phyloP scores from a whole-genome alignment of 495 filamentous ascomycete genomes.

The Trichoderma asperelloides region DNA sequence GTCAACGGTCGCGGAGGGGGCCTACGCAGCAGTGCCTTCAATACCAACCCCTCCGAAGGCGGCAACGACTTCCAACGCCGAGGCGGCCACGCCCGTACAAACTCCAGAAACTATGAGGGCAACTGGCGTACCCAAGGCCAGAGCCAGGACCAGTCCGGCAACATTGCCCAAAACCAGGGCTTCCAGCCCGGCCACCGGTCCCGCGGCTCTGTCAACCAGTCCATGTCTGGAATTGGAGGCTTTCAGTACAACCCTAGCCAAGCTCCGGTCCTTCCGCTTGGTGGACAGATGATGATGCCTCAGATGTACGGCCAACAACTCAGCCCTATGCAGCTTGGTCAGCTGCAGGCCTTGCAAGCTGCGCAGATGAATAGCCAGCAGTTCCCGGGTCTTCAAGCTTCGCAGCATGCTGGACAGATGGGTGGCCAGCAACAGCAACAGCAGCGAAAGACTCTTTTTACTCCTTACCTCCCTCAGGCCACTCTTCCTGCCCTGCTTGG shows the following conservation, averaged over 20 bases:
- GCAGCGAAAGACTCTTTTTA: conserved; percentile 96
- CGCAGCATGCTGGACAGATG: conserved; percentile 67
- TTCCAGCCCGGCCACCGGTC: conserved; percentile 92
- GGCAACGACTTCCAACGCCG: conserved; percentile 60
- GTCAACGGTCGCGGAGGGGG: conserved; percentile 44
- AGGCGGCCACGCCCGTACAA: conserved; percentile 65
- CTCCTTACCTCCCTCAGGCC: conserved; percentile 93
- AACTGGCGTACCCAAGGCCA: conserved; percentile 93
- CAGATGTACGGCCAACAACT: conserved; percentile 81
- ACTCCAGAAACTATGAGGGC: conserved; percentile 89
- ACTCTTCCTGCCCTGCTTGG: conserved; percentile 82
- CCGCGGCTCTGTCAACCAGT: conserved; percentile 77
- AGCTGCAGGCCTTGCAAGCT: conserved; percentile 85
- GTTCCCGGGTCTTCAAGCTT: conserved; percentile 56
- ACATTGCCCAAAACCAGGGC: conserved; percentile 51
- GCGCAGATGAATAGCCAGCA: conserved; percentile 76
- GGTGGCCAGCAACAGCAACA: conserved; percentile 69
- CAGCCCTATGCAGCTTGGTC: conserved; percentile 79
- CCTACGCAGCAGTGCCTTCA: conserved; percentile 31
- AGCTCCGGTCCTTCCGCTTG: conserved; percentile 80
- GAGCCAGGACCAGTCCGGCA: conserved; percentile 47
- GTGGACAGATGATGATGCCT: conserved; percentile 68
- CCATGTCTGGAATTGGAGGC: conserved; percentile 70
- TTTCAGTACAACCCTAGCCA: conserved; percentile 87
- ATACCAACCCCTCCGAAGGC: conserved; percentile 23